Evolutionary conservation across 2,329 filamentous ascomycete genomes (phyloP).

Genomic region (Aspergillus brasiliensis): DNA sequence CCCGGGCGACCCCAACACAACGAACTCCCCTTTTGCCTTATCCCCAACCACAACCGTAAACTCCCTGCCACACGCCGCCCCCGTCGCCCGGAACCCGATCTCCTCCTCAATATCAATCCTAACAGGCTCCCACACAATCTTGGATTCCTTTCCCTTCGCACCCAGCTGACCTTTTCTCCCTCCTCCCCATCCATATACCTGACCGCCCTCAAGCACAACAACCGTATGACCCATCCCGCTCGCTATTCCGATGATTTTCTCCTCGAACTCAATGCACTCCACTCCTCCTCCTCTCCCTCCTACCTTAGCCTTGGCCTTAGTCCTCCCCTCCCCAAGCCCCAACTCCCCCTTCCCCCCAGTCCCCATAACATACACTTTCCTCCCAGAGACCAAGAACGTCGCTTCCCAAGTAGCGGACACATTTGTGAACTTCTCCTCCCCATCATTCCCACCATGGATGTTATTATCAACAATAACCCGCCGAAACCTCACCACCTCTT

Average conservation of each 20-base stretch:
- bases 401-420: conserved; percentile 79
- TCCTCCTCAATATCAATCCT: conserved; percentile 57
- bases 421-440: conserved; percentile 40
- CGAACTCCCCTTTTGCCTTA: conserved; percentile 59
- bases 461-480: conserved; percentile 29
- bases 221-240: conserved; percentile 79
- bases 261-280: conserved; percentile 61
- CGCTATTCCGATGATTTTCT: conserved; percentile 64
- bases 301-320: too few species aligned
- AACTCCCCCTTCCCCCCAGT: conserved; percentile 71
- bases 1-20: conserved; percentile 65
- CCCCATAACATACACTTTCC: conserved; percentile 65
- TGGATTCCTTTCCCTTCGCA: conserved; percentile 47
- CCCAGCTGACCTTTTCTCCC: conserved; percentile 85
- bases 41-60: conserved; percentile 73
- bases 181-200: conserved; percentile 86
- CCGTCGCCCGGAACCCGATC: conserved; percentile 61
- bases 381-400: conserved; percentile 61
- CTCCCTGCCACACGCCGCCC: conserved; percentile 78
- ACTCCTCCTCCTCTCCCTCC: too few species aligned
- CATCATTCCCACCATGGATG: background rate
- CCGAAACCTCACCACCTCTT: conserved; percentile 26
- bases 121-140: conserved; percentile 60
- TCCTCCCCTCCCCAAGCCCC: conserved; percentile 55
- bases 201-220: conserved; percentile 70